Base-by-base conservation (phyloP, 768 basidiomycete genomes). In the Sporobolomyces phaffii region DNA sequence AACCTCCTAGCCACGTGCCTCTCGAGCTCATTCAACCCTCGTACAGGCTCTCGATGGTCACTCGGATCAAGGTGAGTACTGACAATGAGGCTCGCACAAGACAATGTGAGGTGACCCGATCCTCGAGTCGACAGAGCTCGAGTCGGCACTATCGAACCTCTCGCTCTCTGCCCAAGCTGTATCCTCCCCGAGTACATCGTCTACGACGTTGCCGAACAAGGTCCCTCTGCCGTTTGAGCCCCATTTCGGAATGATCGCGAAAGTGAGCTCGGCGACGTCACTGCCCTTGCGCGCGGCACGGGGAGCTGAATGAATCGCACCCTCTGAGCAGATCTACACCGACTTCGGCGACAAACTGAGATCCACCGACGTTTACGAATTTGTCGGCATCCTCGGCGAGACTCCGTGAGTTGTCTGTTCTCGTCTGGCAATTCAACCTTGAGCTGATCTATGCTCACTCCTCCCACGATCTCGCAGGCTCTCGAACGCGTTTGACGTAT, bases 321-420 rank as follows among this genome's bases (percentile, higher is more conserved):
- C n/a, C n/a, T n/a, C n/a, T n/a, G n/a, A n/a, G n/a, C n/a, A 73
- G 68, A 20, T 72, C 20, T 73, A 74, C 50, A 64, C 61, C 28
- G 62, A 72, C 5, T 29, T 50, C 7, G 71, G 45, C 0, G 74
- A 71, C 24, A 48, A 62, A 51, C 57, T 75, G 29, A 61, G 69
- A 45, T 57, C 65, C 1, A 61, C 73, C 3, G 69, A 72, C 22
- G 64, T 72, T 1, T 59, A 67, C 57, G 74, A 75, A 4, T 73
- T 75, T 40, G 38, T 74, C 51, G 74, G 74, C 3, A 52, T 75
- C 2, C n/a, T 75, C 26, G 70, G 72, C 47, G 54, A 62, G 28
- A 65, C 72, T n/a, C 29, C 56, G 72, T 73, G n/a, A 17, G 65
- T 56, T n/a, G 7, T 2, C 28, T 28, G 20, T 40, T 11, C 10